These are phyloP conservation scores for Cydonia oblonga DNA, from an alignment of 331 rosid genomes.

Conservation along the genomic window DNA sequence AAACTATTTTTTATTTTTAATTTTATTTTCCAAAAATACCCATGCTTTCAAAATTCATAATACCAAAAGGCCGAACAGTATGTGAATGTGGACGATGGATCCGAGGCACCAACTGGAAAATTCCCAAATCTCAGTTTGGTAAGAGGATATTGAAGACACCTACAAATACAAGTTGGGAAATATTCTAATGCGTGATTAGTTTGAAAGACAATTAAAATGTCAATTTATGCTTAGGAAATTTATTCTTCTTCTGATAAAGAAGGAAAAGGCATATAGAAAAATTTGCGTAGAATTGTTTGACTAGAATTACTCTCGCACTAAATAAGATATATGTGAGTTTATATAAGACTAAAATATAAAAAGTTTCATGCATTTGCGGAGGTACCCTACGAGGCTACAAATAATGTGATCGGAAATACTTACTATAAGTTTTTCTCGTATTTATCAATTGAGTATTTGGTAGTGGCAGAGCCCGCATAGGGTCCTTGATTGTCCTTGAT, in stretches of 20 bases:
- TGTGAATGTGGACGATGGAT: not conserved
- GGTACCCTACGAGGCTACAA: no score
- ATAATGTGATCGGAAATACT: not conserved
- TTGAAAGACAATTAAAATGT: no score
- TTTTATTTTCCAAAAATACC: not conserved
- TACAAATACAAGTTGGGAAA: no score
- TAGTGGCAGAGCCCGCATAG: fast-evolving
- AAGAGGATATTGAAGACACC: not conserved
- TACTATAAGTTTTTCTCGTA: not conserved
- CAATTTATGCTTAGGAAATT: no score
- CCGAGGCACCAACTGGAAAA: not conserved
- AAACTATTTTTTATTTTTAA: no score
- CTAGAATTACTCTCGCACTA: fast-evolving
- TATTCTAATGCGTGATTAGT: no score
- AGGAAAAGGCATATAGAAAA: no score
- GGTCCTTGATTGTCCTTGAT: no score
- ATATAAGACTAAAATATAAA: no score
- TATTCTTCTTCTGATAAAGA: not conserved
- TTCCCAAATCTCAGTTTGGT: not conserved
- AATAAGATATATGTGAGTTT: not conserved
- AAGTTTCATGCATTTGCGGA: not conserved
- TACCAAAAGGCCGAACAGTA: not conserved
- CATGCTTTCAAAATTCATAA: not conserved
- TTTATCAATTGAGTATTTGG: not conserved
- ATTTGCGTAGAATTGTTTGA: fast-evolving